Evolutionary conservation across 2,329 filamentous ascomycete species (phyloP).

Genomic region (Alternaria brassicae): DNA sequence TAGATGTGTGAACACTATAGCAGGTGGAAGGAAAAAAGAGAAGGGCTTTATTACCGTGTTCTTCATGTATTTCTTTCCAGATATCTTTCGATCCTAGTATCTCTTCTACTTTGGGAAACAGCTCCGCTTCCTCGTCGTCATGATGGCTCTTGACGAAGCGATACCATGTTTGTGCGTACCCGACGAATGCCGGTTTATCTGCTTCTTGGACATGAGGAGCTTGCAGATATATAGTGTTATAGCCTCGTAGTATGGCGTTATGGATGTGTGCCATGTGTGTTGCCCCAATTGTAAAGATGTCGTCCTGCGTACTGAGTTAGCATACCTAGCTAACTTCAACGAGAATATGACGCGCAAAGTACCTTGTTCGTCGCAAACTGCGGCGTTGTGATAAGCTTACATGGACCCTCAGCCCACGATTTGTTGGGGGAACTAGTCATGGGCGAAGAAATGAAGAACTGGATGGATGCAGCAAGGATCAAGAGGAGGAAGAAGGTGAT

Average conservation of each 20-base stretch:
- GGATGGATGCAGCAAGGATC: constrained; percentile 10
- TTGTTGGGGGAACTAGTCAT: constrained; percentile 14
- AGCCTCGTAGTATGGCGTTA: constrained; percentile 51
- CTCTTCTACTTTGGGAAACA: constrained; percentile 47
- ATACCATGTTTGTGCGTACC: constrained; percentile 46
- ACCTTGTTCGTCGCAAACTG: constrained; percentile 43
- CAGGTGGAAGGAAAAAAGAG: background rate
- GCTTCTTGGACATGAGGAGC: constrained; percentile 39
- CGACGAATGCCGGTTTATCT: constrained; percentile 47
- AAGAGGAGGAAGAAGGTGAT: constrained; percentile 11
- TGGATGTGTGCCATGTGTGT: constrained; percentile 51
- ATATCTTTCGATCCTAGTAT: constrained; percentile 37
- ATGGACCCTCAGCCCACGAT: constrained; percentile 44
- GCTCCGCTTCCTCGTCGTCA: constrained; percentile 46
- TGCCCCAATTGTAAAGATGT: constrained; percentile 45
- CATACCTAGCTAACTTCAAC: background rate
- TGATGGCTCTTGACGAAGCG: constrained; percentile 47
- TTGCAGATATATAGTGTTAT: constrained; percentile 53
- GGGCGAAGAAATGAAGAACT: constrained; percentile 10
- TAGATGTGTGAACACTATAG: background rate
- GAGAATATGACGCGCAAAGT: background rate
- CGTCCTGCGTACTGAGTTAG: constrained; percentile 22
- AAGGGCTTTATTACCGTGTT: constrained; percentile 40
- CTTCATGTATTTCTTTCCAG: constrained; percentile 42
- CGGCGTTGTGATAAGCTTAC: constrained; percentile 37